Base-by-base conservation (phyloP, 495 filamentous ascomycete species). In the Immersiella caudata region DNA sequence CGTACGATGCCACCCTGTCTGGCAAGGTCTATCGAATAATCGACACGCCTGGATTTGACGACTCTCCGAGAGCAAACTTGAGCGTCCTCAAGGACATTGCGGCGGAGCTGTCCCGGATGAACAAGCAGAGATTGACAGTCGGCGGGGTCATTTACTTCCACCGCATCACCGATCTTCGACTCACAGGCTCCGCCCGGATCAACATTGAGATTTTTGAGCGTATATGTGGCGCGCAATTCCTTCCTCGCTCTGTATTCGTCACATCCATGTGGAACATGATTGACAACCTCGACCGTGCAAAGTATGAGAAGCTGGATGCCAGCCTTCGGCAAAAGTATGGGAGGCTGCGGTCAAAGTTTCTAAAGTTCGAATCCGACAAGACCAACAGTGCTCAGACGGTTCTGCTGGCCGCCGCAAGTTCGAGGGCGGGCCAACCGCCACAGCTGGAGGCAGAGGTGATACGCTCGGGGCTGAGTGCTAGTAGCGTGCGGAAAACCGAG, bases 231-330 rank as follows among this genome's bases (percentile, higher is more conserved):
- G 3, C 22, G 18, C 1, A 29, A 2, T 59, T 59, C 25, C 25
- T 25, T 33, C 7, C 2, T 22, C 56, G 18, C 8, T 6, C 25
- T n/a, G 56, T 24, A 7, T 59, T 59, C 33, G 56, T 33, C 12
- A 59, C 56, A n/a, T 33, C 24, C 24, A 59, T 59, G 56, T 59
- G 56, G 56, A 59, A 59, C 25, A 59, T 5, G 24, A 33, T 59
- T 9, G 9, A 33, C 16, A 14, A 7, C 1, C 9, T 3, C 5
- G 56, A 29, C 1, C 24, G 11, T 2, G 4, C 16, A 24, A 59
- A 9, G 12, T 33, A 29, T n/a, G 24, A 33, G 4, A 29, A 29
- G 24, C 56, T 59, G 56, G 24, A 59, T 24, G 6, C 9, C 2
- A 29, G 12, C 14, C 14, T 59, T 7, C 24, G 24, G 11, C 2